A percentile compares a stretch with the other conserved stretches of the same genome.
phyloP scores from a whole-genome alignment of 805 yeast species.

The Pachysolen tannophilus region DNA sequence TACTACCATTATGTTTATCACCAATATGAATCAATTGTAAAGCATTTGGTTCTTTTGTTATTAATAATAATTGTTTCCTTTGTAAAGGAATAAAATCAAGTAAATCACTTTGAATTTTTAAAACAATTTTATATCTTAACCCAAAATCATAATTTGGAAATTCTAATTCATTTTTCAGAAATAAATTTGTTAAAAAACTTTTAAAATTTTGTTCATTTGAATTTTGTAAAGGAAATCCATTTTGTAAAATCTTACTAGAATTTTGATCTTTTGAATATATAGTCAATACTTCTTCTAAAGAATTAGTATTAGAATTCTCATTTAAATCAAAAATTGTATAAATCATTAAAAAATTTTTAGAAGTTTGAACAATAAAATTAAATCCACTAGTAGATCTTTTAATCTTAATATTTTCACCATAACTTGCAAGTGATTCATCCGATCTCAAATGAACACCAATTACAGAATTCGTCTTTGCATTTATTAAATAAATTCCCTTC shows the following conservation, averaged over 20 bases:
- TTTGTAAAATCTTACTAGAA: constrained; percentile 22
- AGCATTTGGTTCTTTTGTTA: constrained; percentile 24
- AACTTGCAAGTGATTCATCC: constrained; percentile 30
- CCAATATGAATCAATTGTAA: constrained; percentile 23
- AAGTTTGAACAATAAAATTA: constrained; percentile 33
- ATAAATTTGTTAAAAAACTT: constrained; percentile 18
- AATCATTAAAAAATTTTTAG: constrained; percentile 29
- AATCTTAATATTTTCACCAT: constrained; percentile 37
- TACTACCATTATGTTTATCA: constrained; percentile 15
- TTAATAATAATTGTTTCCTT: constrained; percentile 18
- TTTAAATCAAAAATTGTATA: constrained; percentile 28
- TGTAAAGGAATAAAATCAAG: constrained; percentile 20
- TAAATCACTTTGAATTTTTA: constrained; percentile 24
- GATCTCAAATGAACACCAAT: constrained; percentile 40
- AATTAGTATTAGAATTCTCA: constrained; percentile 5
- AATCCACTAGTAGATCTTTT: constrained; percentile 32
- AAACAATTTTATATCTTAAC: constrained; percentile 24
- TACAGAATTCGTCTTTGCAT: constrained; percentile 32
- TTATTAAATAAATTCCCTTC: constrained; percentile 5
- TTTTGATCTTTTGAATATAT: constrained; percentile 17
- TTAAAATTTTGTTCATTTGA: constrained; percentile 11
- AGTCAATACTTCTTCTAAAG: constrained; percentile 20
- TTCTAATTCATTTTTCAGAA: constrained; percentile 16
- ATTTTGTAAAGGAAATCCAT: constrained; percentile 21
- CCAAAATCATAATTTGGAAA: constrained; percentile 23